Conservation (phyloP, 176 grass and related monocot genomes). For the Metroxylon sagu region DNA sequence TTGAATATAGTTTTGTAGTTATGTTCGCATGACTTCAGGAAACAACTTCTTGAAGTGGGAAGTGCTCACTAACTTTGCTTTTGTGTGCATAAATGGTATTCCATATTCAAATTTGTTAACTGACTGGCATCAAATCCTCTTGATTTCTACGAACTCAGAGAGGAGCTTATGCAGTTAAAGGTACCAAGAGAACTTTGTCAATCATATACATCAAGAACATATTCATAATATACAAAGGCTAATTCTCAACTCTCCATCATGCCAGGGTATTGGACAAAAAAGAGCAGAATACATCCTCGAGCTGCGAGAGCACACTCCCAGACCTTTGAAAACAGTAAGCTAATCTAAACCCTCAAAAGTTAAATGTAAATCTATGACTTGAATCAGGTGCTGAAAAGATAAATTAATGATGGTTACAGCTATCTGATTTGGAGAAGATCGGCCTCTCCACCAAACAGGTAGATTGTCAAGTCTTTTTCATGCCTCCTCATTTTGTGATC, state of each 20-base stretch:
- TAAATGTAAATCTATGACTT: constrained; percentile 1
- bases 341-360: not conserved
- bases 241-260: constrained; percentile 6
- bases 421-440: constrained; percentile 70
- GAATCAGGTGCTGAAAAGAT: constrained; percentile 9
- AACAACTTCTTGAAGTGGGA: too few relatives aligned
- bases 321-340: constrained; percentile 80
- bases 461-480: constrained; percentile 7
- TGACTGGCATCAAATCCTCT: not conserved
- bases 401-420: constrained; percentile 31
- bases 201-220: too few relatives aligned
- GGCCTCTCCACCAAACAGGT: constrained; percentile 86
- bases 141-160: constrained; percentile 44
- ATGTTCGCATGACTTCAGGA: too few relatives aligned
- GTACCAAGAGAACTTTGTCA: constrained; percentile 20
- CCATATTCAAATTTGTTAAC: too few relatives aligned
- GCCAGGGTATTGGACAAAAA: constrained; percentile 80
- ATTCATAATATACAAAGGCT: too few relatives aligned
- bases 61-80: too few relatives aligned
- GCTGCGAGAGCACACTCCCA: constrained; percentile 50
- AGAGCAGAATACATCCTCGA: constrained; percentile 89
- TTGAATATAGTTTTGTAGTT: too few relatives aligned
- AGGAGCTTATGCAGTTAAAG: constrained; percentile 76
- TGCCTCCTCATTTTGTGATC: too few relatives aligned
- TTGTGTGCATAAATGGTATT: too few relatives aligned